Evolutionary conservation across 2,329 filamentous ascomycete genomes (phyloP), one percentile per base, ranked within the genome.

Genomic region (Thielaviopsis musarum): DNA sequence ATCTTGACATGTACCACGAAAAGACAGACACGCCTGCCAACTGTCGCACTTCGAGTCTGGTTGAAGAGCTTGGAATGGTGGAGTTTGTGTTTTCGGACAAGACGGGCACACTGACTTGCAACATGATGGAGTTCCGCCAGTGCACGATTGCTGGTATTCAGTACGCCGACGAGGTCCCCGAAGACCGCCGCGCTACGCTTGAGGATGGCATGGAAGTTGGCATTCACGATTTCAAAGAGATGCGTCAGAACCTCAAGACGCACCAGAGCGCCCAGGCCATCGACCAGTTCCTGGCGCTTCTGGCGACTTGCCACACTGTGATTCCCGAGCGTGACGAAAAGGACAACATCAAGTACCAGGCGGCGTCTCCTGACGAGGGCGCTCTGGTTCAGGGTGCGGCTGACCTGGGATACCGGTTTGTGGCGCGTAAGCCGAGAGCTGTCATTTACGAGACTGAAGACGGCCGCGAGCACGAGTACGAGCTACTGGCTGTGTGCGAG

Each of bases 31-130:
- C 91, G 0, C 90, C 93, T 13, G 91, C 93, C 5, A 95, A 93
- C 64, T 98, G 93, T 72, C 83, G 93, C 66, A 98, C 93, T 0
- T 97, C 91, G 1, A 96, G 91, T 65, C 76, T 98, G 68, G 93
- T 98, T 12, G 93, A 98, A 73, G 94, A 98, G 68, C 74, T 98
- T 52, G 93, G 93, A 59, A 95, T 97, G 79, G 94, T 98, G 52
- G 93, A 97, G 68, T 98, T 94, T 67, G 93, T 98, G 64, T 98
- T 98, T 70, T 96, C 91, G 0, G 91, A 97, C 75, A 97, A 97
- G 75, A 97, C 91, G 1, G 91, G 91, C 52, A 97, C 91, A 3
- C 75, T 97, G 67, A 97, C 91, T 26, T 95, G 91, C 73, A 97
- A 97, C 68, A 85, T 89, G 79, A 97, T 98, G 93, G 91, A 97